These are phyloP conservation scores for Lippia alba DNA, from an alignment of 305 asterid genomes.

Conservation along the genomic window DNA sequence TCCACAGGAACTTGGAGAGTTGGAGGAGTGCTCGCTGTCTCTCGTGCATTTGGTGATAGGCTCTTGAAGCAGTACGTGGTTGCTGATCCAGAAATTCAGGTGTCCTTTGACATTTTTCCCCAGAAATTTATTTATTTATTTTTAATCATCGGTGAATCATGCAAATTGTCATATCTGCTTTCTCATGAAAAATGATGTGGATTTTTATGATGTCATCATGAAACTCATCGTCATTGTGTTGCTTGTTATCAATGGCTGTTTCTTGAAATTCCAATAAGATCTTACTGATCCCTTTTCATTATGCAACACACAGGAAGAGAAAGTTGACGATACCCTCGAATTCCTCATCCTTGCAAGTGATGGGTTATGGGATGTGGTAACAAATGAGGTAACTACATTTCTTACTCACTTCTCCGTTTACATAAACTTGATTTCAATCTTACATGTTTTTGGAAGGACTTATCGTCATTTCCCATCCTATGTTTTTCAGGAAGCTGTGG, in stretches of 20 bases:
- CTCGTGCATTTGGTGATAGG: slow-evolving; percentile 94
- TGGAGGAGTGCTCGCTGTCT: slow-evolving; percentile 94
- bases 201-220: not conserved
- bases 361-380: slow-evolving; percentile 91
- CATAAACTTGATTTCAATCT: not conserved
- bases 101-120: slow-evolving; percentile 26
- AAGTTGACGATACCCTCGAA: slow-evolving; percentile 82
- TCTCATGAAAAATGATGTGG: not conserved
- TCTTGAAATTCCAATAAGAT: no score
- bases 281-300: no score
- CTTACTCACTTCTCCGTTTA: not conserved
- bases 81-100: slow-evolving; percentile 96
- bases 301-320: slow-evolving; percentile 63
- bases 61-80: slow-evolving; percentile 87
- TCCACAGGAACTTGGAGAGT: slow-evolving; percentile 91
- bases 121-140: no score
- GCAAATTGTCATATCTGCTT: not conserved
- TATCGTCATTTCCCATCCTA: not conserved
- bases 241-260: no score
- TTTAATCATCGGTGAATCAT: not conserved
- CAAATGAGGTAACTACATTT: slow-evolving; percentile 64
- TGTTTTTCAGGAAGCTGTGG: slow-evolving; percentile 72
- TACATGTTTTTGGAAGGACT: not conserved
- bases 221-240: not conserved
- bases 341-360: slow-evolving; percentile 94